These are phyloP conservation scores for Sanghuangporus baumii DNA, from an alignment of 1,284 basidiomycete species.

Conservation along the genomic window DNA sequence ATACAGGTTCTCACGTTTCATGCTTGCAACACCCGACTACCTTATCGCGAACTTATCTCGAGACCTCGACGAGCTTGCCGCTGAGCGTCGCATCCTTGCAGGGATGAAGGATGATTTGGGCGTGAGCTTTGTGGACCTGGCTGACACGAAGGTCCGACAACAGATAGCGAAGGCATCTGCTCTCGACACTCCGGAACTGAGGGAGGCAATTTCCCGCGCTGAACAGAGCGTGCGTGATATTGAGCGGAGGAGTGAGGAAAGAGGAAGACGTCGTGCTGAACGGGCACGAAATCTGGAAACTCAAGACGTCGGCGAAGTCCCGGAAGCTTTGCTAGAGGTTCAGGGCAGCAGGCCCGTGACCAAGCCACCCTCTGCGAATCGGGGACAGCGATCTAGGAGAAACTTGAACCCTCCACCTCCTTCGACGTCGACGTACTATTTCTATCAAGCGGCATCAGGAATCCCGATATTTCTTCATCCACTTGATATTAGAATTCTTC, in stretches of 20 bases:
- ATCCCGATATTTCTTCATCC: slow-evolving; percentile 92
- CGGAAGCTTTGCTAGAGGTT: slow-evolving; percentile 48
- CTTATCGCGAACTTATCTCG: slow-evolving; percentile 67
- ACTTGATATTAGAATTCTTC: slow-evolving; percentile 90
- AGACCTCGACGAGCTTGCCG: slow-evolving; percentile 70
- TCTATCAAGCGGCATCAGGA: slow-evolving; percentile 93
- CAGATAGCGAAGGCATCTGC: slow-evolving; percentile 77
- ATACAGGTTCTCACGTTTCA: slow-evolving; percentile 86
- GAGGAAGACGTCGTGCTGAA: slow-evolving; percentile 31
- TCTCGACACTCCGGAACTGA: slow-evolving; percentile 60
- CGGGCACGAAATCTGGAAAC: slow-evolving; percentile 17
- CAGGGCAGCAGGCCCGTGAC: slow-evolving; percentile 23
- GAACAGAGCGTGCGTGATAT: slow-evolving; percentile 55
- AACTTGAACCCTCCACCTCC: slow-evolving; percentile 81
- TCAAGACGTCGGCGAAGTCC: slow-evolving; percentile 29
- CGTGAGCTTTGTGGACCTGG: slow-evolving; percentile 75
- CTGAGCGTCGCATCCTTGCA: slow-evolving; percentile 59
- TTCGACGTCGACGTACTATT: slow-evolving; percentile 83
- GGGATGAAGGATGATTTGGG: slow-evolving; percentile 73
- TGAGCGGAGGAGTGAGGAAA: slow-evolving; percentile 33
- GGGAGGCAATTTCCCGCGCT: slow-evolving; percentile 55
- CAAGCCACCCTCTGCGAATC: slow-evolving; percentile 26
- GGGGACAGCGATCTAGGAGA: slow-evolving; percentile 51
- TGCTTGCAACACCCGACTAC: slow-evolving; percentile 90
- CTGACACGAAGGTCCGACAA: slow-evolving; percentile 66